A percentile compares a stretch with the other conserved stretches of the same genome.
These are phyloP conservation scores for Globisporangium takayamanum DNA, from an alignment of 352 stramenopile genomes.

Conservation along the genomic window DNA sequence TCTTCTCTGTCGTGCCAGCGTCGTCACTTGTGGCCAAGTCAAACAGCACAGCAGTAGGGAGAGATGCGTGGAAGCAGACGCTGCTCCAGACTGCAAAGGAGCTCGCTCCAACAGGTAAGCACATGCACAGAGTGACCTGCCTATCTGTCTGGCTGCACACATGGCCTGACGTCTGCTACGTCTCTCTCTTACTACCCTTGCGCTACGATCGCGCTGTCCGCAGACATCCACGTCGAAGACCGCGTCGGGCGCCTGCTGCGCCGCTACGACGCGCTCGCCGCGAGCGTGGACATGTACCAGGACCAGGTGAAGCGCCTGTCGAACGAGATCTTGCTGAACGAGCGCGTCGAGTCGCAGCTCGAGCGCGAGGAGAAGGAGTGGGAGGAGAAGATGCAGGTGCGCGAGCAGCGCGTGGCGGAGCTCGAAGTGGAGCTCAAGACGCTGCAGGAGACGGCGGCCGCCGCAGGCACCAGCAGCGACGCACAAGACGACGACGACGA, in stretches of 20 bases:
- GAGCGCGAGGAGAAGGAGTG: slow-evolving; percentile 49
- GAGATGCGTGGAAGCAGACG: slow-evolving; percentile 25
- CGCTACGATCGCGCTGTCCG: neutral
- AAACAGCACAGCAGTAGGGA: neutral
- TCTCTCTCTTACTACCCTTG: neutral
- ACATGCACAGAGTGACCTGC: too few relatives aligned
- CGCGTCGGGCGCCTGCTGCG: slow-evolving; percentile 26
- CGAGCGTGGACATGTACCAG: slow-evolving; percentile 28
- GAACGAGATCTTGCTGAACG: slow-evolving; percentile 39
- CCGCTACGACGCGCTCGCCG: slow-evolving; percentile 33
- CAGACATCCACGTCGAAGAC: slow-evolving; percentile 15
- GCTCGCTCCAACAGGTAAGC: slow-evolving; percentile 10
- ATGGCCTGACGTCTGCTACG: too few relatives aligned
- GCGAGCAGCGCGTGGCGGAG: slow-evolving; percentile 36
- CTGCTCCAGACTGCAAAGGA: slow-evolving; percentile 22
- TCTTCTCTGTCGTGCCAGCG: slow-evolving; percentile 35
- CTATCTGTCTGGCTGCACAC: too few relatives aligned
- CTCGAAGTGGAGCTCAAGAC: slow-evolving; percentile 46
- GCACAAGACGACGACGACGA: slow-evolving; percentile 10
- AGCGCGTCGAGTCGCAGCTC: slow-evolving; percentile 50
- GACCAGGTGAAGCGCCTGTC: slow-evolving; percentile 24
- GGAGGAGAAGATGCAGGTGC: slow-evolving; percentile 51
- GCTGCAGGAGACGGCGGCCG: slow-evolving; percentile 22
- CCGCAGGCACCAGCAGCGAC: neutral
- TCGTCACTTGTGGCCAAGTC: slow-evolving; percentile 20